Conservation (phyloP, 495 filamentous ascomycete genomes). For the Hypomontagnella submonticulosa region DNA sequence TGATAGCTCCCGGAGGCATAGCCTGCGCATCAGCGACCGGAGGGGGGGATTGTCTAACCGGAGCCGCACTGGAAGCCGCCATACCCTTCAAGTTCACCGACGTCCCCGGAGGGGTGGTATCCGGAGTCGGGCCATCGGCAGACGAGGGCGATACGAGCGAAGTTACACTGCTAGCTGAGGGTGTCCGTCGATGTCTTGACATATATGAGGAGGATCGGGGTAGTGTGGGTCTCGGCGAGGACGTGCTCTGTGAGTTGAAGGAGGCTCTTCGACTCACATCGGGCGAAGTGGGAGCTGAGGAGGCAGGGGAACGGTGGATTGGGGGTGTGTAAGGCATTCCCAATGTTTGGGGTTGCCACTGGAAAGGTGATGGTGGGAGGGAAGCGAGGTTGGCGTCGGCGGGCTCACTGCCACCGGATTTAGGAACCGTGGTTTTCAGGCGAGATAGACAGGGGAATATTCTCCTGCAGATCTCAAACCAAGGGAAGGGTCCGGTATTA, state of each 20-base stretch:
- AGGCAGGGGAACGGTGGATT: conserved; percentile 79
- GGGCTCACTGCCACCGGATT: conserved; percentile 32
- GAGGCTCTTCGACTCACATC: conserved; percentile 68
- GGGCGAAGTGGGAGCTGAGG: conserved; percentile 72
- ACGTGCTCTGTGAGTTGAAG: conserved; percentile 57
- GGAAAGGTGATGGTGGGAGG: conserved; percentile 34
- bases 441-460: conserved; percentile 47
- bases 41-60: conserved; percentile 80
- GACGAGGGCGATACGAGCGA: conserved; percentile 44
- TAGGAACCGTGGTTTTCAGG: conserved; percentile 37
- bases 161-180: conserved; percentile 48
- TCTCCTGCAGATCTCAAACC: conserved; percentile 40
- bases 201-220: conserved; percentile 83
- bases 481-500: conserved; percentile 30
- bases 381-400: conserved; percentile 35
- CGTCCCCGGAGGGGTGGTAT: conserved; percentile 54
- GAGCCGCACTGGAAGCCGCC: conserved; percentile 51
- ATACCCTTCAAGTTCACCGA: conserved; percentile 63
- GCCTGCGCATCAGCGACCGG: conserved; percentile 71
- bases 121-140: conserved; percentile 53
- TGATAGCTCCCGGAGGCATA: conserved; percentile 82
- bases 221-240: conserved; percentile 62
- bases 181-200: conserved; percentile 64
- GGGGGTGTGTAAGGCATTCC: conserved; percentile 96
- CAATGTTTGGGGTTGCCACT: conserved; percentile 48